Percentiles rank a stretch among this genome's conserved stretches.
Conservation (phyloP, 495 filamentous ascomycete species). For the Aspergillus coremiiformis region DNA sequence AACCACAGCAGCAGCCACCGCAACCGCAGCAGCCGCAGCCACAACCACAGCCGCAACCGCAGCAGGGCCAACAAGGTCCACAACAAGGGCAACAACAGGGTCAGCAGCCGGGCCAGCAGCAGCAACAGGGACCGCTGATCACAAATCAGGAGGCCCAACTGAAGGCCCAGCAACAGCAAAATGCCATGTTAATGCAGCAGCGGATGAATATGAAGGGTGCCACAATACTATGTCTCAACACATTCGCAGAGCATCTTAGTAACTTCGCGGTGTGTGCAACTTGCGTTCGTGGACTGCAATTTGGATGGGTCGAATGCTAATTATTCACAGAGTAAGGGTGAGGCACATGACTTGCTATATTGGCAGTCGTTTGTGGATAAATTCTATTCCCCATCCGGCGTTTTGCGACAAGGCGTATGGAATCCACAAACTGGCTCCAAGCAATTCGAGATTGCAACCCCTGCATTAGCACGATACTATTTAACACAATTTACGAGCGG, state of each 20-base stretch:
- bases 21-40: conserved; percentile 31
- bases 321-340: conserved; percentile 42
- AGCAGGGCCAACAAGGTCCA: conserved; percentile 13
- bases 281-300: not conserved
- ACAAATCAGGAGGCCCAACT: conserved; percentile 36
- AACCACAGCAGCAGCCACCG: conserved; percentile 34
- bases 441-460: conserved; percentile 68
- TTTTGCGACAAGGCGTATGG: conserved; percentile 58
- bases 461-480: conserved; percentile 73
- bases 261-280: conserved; percentile 48
- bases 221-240: conserved; percentile 55
- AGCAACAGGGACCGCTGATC: conserved; percentile 35
- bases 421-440: conserved; percentile 48
- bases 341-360: conserved; percentile 54
- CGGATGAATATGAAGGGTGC: conserved; percentile 49
- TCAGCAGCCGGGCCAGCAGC: conserved; percentile 37
- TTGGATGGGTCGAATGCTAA: conserved; percentile 12
- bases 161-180: conserved; percentile 40
- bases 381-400: conserved; percentile 66
- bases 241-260: conserved; percentile 65
- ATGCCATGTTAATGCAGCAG: conserved; percentile 42
- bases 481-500: conserved; percentile 77
- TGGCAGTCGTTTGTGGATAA: conserved; percentile 70
- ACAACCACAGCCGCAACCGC: conserved; percentile 23
- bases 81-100: conserved; percentile 25